A percentile compares a stretch with the other conserved stretches of the same genome.
These are phyloP conservation scores for Rusavskia elegans DNA, from an alignment of 495 filamentous ascomycete genomes.

Conservation along the genomic window DNA sequence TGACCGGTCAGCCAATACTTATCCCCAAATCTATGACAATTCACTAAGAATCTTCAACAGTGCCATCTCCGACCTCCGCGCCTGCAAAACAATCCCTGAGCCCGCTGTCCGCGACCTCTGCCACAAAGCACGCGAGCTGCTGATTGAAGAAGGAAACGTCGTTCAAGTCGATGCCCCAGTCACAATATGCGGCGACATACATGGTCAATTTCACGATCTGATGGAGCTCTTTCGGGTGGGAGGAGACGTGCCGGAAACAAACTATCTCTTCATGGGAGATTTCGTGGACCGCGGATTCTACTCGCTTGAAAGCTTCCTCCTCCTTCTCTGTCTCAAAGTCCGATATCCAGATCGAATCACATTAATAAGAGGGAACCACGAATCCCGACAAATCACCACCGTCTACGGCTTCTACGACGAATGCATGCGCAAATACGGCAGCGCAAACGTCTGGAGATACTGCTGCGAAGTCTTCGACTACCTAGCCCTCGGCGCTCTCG, in stretches of 20 bases:
- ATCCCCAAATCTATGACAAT: neutral
- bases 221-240: constrained; percentile 98
- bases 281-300: constrained; percentile 98
- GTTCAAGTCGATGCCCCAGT: constrained; percentile 92
- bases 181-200: constrained; percentile 97
- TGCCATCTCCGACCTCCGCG: constrained; percentile 83
- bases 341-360: constrained; percentile 97
- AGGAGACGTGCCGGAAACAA: constrained; percentile 89
- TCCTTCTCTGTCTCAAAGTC: constrained; percentile 90
- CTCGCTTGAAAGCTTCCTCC: constrained; percentile 87
- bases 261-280: constrained; percentile 98
- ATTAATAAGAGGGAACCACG: constrained; percentile 91
- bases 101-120: constrained; percentile 88
- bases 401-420: constrained; percentile 99
- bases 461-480: constrained; percentile 99
- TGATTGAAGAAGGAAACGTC: constrained; percentile 97
- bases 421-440: constrained; percentile 92
- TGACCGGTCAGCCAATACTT: constrained; percentile 45
- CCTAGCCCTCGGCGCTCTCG: constrained; percentile 84
- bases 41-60: constrained; percentile 26
- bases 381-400: constrained; percentile 92
- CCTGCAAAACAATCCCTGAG: constrained; percentile 93
- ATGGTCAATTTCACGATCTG: constrained; percentile 95
- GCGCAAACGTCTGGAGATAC: constrained; percentile 94
- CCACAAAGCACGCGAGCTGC: constrained; percentile 89